phyloP scores from a whole-genome alignment of 2,329 filamentous ascomycete genomes.

The Fusarium tjaetaba region DNA sequence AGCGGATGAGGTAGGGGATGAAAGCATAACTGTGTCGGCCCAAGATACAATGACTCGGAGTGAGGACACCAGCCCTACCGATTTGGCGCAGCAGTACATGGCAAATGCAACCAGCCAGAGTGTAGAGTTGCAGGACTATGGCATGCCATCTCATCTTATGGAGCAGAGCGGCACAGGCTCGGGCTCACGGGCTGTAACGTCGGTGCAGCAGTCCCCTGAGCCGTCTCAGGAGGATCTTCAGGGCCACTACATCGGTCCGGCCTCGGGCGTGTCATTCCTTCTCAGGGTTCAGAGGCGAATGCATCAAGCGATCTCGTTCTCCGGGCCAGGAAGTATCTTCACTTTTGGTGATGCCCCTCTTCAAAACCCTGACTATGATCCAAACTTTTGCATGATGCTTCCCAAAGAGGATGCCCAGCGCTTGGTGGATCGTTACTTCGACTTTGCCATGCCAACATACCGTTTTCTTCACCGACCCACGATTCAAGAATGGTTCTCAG shows the following conservation, averaged over 20 bases:
- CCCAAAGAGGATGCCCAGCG: conserved; percentile 48
- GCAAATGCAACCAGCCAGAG: background rate
- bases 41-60: conserved; percentile 5
- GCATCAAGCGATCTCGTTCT: conserved; percentile 40
- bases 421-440: conserved; percentile 63
- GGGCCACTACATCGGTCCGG: conserved; percentile 48
- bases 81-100: conserved; percentile 12
- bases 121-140: conserved; percentile 6
- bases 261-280: conserved; percentile 46
- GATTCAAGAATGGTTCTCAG: conserved; percentile 58
- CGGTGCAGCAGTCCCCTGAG: conserved; percentile 43
- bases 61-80: background rate
- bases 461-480: conserved; percentile 64
- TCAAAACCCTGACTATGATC: conserved; percentile 46
- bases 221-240: conserved; percentile 46
- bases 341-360: conserved; percentile 63
- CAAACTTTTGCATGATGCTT: conserved; percentile 53
- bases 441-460: conserved; percentile 66
- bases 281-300: conserved; percentile 46
- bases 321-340: conserved; percentile 51
- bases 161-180: background rate
- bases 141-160: conserved; percentile 14
- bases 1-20: conserved; percentile 10
- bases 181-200: conserved; percentile 10
- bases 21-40: conserved; percentile 7